phyloP scores from a whole-genome alignment of 129 eudicot species.

The Glebionis coronaria region DNA sequence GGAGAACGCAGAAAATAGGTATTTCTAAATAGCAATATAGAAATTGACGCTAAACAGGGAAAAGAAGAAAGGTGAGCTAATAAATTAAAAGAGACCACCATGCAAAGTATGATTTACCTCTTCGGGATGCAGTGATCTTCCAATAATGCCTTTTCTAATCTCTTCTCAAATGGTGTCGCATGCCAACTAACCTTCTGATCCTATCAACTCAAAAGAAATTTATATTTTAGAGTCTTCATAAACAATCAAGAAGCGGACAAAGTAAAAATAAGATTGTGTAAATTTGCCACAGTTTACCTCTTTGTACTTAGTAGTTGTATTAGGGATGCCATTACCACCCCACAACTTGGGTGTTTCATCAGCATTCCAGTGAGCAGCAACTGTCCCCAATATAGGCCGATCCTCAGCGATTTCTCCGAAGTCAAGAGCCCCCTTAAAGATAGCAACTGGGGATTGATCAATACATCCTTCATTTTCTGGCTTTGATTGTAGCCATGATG shows the following conservation, averaged over 20 bases:
- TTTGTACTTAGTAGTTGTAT: conserved; percentile 79
- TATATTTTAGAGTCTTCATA: not conserved
- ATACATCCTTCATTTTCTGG: conserved; percentile 23
- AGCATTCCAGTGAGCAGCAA: conserved; percentile 67
- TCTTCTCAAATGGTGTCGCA: conserved; percentile 87
- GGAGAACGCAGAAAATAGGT: too few relatives aligned
- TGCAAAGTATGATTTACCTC: conserved; percentile 39
- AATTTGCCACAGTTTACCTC: conserved; percentile 44
- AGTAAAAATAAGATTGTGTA: not conserved
- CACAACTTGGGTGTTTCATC: conserved; percentile 57
- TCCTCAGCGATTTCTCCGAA: conserved; percentile 50
- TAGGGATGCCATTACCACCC: conserved; percentile 83
- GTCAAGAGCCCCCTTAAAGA: conserved; percentile 21
- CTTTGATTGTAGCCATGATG: conserved; percentile 53
- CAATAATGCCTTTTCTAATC: conserved; percentile 76
- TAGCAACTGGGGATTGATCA: conserved; percentile 20
- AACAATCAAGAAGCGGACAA: not conserved
- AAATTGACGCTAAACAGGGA: too few relatives aligned
- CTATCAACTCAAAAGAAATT: conserved; percentile 34
- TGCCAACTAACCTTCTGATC: conserved; percentile 95
- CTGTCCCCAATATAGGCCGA: conserved; percentile 56
- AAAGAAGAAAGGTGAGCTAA: not conserved
- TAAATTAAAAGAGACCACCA: not conserved
- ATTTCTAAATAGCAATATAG: too few relatives aligned
- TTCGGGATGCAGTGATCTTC: conserved; percentile 48